phyloP scores from a whole-genome alignment of 2,329 filamentous ascomycete genomes.

The Blumeria graminis region DNA sequence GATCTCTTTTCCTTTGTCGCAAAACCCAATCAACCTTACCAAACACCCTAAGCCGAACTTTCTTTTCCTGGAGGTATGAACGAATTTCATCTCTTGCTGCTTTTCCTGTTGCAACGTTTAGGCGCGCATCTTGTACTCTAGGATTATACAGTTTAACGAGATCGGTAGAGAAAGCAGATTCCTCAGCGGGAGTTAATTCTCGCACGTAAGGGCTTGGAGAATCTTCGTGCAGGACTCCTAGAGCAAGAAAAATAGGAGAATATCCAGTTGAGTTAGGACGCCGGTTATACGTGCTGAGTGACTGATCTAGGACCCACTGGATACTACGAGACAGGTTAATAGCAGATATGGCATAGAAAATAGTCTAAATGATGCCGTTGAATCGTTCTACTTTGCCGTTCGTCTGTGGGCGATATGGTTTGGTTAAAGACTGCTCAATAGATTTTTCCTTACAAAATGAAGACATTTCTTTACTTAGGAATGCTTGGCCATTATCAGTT shows the following conservation, averaged over 20 bases:
- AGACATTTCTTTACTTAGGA: not conserved
- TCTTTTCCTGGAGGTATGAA: not conserved
- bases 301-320: not conserved
- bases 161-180: not conserved
- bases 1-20: not conserved
- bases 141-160: not conserved
- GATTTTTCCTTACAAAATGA: not conserved
- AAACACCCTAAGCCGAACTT: not conserved
- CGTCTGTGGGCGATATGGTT: not conserved
- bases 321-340: not conserved
- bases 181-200: not conserved
- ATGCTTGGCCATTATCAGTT: not conserved
- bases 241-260: not conserved
- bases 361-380: not conserved
- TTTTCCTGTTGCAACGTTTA: not conserved
- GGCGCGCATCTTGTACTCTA: not conserved
- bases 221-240: not conserved
- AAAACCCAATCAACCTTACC: not conserved
- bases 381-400: not conserved
- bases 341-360: not conserved
- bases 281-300: not conserved
- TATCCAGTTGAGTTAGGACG: not conserved
- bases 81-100: not conserved
- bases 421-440: not conserved
- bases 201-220: not conserved